Evolutionary conservation across 805 yeast species (phyloP), one percentile per base, ranked within the genome.

Genomic region (Suhomyces tanzawaensis): DNA sequence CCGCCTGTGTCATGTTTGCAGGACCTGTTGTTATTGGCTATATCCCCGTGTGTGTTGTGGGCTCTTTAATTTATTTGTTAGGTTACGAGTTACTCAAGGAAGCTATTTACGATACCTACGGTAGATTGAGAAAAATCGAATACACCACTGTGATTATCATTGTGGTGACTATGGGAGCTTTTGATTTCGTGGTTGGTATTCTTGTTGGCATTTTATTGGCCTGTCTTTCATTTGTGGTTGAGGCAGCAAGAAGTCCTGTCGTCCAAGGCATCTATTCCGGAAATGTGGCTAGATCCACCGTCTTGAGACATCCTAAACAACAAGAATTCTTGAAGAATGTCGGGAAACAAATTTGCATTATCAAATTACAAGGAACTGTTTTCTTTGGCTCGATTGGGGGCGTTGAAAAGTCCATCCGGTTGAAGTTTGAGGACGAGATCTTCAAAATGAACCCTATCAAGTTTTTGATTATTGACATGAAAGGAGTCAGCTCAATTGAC

Each of bases 371-470:
- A 48, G 96, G 97, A 14, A 80, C 93, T 16, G 68, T 93, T 26
- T 93, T 93, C 58, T 93, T 93, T 61, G 99, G 99, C 1, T 88
- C 97, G 0, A 90, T 91, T 58, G 95, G 95, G 15, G 85, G 91
- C 2, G 82, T 93, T 32, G 99, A 93, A 61, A 74, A 76, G 29
- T 75, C 77, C 36, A 82, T 91, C 40, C 74, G 93, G 41, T 65
- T 65, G 4, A 62, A 82, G 45, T 76, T 87, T 51, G 89, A 82
- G 27, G 69, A 71, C n/a, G 66, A 63, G 3, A 54, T 58, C 14
- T 80, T 74, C 53, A 55, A 59, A 16, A 62, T 57, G 30, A 74
- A 74, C 37, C 88, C 93, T 19, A 82, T 93, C 50, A 79, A 85
- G 52, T 93, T 81, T 57, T 65, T 93, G 45, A 79, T 93, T 35